A percentile compares a stretch with the other conserved stretches of the same genome.
These are phyloP conservation scores for Akanthomyces lecanii DNA, from an alignment of 2,329 filamentous ascomycete species.

Conservation along the genomic window DNA sequence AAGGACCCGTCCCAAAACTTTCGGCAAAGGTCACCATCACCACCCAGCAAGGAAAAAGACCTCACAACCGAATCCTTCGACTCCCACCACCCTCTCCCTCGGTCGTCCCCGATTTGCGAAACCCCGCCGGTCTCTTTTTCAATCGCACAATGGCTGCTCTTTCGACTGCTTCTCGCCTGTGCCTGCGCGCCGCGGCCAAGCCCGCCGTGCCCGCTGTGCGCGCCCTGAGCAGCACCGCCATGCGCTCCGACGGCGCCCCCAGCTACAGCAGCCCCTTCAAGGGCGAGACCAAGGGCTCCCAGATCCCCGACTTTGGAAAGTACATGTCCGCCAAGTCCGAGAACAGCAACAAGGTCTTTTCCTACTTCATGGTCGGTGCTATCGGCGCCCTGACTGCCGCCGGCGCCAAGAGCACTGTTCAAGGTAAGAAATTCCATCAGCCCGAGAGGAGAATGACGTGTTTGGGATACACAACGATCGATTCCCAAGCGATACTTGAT, in stretches of 20 bases:
- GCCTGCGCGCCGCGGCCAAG: conserved; percentile 57
- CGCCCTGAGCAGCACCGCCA: conserved; percentile 53
- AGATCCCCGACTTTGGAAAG: conserved; percentile 84
- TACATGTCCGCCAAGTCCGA: conserved; percentile 67
- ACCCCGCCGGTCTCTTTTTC: background rate
- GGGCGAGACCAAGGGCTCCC: conserved; percentile 54
- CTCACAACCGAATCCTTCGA: conserved; percentile 37
- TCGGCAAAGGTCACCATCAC: conserved; percentile 37
- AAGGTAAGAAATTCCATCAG: conserved; percentile 63
- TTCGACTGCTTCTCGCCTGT: conserved; percentile 62
- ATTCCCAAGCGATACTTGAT: background rate
- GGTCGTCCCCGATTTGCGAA: conserved; percentile 15
- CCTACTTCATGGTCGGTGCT: conserved; percentile 97
- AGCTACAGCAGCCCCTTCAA: conserved; percentile 62
- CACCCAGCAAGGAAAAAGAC: conserved; percentile 39
- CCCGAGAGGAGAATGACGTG: background rate
- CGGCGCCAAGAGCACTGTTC: conserved; percentile 95
- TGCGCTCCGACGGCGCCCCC: conserved; percentile 41
- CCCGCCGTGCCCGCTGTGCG: conserved; percentile 41
- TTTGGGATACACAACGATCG: background rate
- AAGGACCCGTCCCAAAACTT: conserved; percentile 32
- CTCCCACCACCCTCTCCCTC: conserved; percentile 24
- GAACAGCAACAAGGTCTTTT: conserved; percentile 78
- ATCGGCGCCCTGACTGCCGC: conserved; percentile 89
- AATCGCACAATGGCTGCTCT: conserved; percentile 59